Evolutionary conservation across 2,329 filamentous ascomycete species (phyloP), one percentile per base, ranked within the genome.

Genomic region (Ceratocystiopsis brevicomis): DNA sequence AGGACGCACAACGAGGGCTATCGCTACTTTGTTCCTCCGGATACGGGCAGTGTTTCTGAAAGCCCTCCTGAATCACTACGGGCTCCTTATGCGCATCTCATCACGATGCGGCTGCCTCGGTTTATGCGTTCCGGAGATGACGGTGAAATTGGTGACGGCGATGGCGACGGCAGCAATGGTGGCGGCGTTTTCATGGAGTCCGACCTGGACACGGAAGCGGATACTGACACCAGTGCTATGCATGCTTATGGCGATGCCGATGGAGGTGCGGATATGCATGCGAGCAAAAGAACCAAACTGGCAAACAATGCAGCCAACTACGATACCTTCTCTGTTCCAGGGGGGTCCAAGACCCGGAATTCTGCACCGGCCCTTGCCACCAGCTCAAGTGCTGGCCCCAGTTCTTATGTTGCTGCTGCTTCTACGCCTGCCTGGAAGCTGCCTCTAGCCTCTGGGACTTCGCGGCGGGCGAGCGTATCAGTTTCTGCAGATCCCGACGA

Each of bases 11-110:
- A 69, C 54, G 60, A 65, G 53, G 63, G 65, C 48, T 62, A 61
- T 57, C 61, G 69, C 49, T 71, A 71, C 56, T 76, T 76, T 55
- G 63, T 66, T 36, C 64, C 66, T 15, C 63, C 63, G 12, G 55
- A 62, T n/a, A 62, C 61, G 33, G 61, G 61, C 53, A 60, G 57
- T 49, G 56, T 56, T 43, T 59, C 61, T 47, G 25, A 30, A 9
- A 60, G 61, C 25, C 62, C 63, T 15, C 64, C 61, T 51, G 61
- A 62, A 49, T 62, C 69, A 18, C 63, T 63, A 54, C 53, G 59
- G 45, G 68, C 68, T 36, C 68, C 69, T 2, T 73, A 71, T 57
- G 56, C 53, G 32, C 54, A 62, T 35, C 59, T 73, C n/a, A 52
- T 66, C 50, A 62, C 54, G 37, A 59, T 65, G 50, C 60, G 64